Conservation (phyloP, 352 stramenopile genomes). For the Pythium inflatum region DNA sequence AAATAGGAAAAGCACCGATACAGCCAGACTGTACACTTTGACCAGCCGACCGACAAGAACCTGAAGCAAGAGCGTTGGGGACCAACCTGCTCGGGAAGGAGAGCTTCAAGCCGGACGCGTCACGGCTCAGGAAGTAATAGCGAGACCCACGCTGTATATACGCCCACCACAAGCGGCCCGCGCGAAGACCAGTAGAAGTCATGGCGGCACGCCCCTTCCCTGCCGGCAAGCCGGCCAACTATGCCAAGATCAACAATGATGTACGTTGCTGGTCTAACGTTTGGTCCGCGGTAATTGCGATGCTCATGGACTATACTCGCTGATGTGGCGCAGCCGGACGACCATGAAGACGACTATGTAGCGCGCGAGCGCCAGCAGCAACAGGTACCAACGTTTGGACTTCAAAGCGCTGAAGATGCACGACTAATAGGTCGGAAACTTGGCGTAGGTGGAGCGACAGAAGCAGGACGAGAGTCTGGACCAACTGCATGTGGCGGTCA, state of each 20-base stretch:
- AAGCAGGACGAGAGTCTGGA: constrained; percentile 87
- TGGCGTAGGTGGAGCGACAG: constrained; percentile 69
- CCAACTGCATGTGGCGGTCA: constrained; percentile 76
- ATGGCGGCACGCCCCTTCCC: constrained; percentile 66
- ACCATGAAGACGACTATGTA: constrained; percentile 62
- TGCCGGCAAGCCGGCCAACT: constrained; percentile 61
- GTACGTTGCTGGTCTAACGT: constrained; percentile 32
- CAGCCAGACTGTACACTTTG: too few species aligned
- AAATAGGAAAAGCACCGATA: constrained; percentile 4
- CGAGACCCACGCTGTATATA: too few species aligned
- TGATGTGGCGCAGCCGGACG: constrained; percentile 54
- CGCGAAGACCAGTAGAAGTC: background rate
- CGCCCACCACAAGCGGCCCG: background rate
- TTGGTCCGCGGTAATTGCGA: too few species aligned
- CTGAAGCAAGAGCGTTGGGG: constrained; percentile 10
- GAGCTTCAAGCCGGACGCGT: background rate
- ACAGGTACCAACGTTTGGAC: too few species aligned
- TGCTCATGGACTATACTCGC: too few species aligned
- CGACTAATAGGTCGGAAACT: too few species aligned
- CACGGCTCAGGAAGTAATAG: background rate
- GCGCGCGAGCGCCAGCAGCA: constrained; percentile 53
- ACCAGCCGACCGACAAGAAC: constrained; percentile 32
- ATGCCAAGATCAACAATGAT: constrained; percentile 75
- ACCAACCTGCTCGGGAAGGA: background rate
- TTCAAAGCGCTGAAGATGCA: too few species aligned